phyloP scores from a whole-genome alignment of 2,329 filamentous ascomycete genomes.

The Fusarium nisikadoi region DNA sequence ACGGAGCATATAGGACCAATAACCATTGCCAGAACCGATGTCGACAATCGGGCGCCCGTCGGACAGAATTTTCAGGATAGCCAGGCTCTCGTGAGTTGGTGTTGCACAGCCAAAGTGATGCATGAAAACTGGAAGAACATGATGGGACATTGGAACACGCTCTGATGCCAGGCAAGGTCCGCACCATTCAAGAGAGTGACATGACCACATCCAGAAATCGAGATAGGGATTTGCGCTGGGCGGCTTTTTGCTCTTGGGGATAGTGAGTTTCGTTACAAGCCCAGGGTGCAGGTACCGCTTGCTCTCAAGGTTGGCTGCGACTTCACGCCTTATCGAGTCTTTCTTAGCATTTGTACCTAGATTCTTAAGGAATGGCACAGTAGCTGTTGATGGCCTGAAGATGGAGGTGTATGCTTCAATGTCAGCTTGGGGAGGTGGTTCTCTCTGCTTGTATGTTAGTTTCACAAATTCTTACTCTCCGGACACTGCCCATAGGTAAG shows the following conservation, averaged over 20 bases:
- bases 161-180: conserved; percentile 66
- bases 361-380: conserved; percentile 69
- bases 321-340: conserved; percentile 66
- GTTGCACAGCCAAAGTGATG: conserved; percentile 82
- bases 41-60: conserved; percentile 68
- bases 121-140: conserved; percentile 77
- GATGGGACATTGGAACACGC: conserved; percentile 68
- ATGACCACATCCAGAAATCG: conserved; percentile 74
- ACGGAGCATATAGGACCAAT: conserved; percentile 79
- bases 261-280: conserved; percentile 52
- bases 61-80: conserved; percentile 67
- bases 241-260: conserved; percentile 60
- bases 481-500: neutral
- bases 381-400: conserved; percentile 70
- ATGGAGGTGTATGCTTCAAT: conserved; percentile 74
- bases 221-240: conserved; percentile 71
- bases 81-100: conserved; percentile 73
- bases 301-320: conserved; percentile 65
- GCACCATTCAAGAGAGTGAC: conserved; percentile 71
- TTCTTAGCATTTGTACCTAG: conserved; percentile 73
- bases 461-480: neutral
- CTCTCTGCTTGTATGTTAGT: conserved; percentile 47
- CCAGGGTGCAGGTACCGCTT: conserved; percentile 63
- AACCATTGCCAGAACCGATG: conserved; percentile 77
- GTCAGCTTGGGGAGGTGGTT: conserved; percentile 65